phyloP scores from a whole-genome alignment of 495 filamentous ascomycete genomes.

The Peziza echinospora region DNA sequence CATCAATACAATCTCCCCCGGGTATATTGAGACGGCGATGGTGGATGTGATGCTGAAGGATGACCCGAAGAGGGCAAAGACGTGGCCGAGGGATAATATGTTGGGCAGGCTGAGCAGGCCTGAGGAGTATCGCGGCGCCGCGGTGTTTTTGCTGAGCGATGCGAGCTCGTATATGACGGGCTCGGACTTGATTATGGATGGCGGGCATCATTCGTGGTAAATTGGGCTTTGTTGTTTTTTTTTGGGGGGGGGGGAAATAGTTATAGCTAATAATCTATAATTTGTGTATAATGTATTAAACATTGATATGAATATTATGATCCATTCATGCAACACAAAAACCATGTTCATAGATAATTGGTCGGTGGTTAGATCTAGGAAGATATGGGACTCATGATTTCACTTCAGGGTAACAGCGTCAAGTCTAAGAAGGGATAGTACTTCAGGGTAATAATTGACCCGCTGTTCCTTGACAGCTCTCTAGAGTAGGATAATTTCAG shows the following conservation, averaged over 20 bases:
- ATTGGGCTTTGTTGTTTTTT: neutral
- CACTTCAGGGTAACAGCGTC: too few species aligned
- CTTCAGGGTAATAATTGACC: too few species aligned
- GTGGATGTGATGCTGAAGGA: slow-evolving; percentile 55
- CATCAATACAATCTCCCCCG: slow-evolving; percentile 85
- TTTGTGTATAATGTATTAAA: too few species aligned
- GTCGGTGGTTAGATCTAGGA: too few species aligned
- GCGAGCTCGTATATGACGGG: slow-evolving; percentile 79
- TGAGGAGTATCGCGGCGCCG: slow-evolving; percentile 58
- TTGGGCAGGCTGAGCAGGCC: slow-evolving; percentile 56
- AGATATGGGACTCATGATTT: too few species aligned
- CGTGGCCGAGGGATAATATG: slow-evolving; percentile 84
- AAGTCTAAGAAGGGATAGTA: too few species aligned
- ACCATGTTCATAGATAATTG: too few species aligned
- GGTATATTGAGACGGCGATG: slow-evolving; percentile 90
- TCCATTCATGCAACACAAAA: too few species aligned
- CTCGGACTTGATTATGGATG: slow-evolving; percentile 58
- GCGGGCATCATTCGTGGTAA: slow-evolving; percentile 64
- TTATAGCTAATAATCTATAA: too few species aligned
- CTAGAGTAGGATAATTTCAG: too few species aligned
- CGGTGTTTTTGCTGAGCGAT: slow-evolving; percentile 68
- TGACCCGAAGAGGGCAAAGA: slow-evolving; percentile 48
- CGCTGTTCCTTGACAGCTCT: too few species aligned
- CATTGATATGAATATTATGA: too few species aligned
- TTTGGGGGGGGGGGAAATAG: neutral